A percentile compares a stretch with the other conserved stretches of the same genome.
Conservation (phyloP, 148 eudicot species). For the Amaranthus palmeri region DNA sequence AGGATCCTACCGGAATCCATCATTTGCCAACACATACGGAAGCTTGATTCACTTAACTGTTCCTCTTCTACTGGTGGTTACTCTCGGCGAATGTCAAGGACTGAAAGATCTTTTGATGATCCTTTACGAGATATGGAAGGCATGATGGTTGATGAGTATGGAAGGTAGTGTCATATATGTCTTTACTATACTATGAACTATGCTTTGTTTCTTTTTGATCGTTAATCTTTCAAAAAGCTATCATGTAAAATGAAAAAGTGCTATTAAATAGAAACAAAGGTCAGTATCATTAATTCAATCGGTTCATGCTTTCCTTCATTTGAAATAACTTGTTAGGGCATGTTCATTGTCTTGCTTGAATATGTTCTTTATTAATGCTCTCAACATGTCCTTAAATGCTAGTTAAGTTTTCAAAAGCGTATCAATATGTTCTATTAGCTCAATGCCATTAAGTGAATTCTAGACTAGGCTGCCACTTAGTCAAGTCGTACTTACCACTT, state of each 20-base stretch:
- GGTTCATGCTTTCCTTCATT: no score
- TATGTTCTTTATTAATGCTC: background rate
- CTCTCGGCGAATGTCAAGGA: conserved; percentile 68
- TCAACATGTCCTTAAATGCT: background rate
- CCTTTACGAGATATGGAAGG: conserved; percentile 96
- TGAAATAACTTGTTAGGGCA: background rate
- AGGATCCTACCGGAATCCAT: conserved; percentile 74
- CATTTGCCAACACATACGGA: conserved; percentile 71
- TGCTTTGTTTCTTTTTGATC: background rate
- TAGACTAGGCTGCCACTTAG: no score
- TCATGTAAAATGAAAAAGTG: no score
- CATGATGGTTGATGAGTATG: conserved; percentile 91
- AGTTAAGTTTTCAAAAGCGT: background rate
- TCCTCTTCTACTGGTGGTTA: conserved; percentile 51
- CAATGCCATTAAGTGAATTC: no score
- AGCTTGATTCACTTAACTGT: conserved; percentile 62
- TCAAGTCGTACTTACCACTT: no score
- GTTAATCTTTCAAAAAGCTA: background rate
- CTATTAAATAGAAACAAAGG: no score
- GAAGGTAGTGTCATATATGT: conserved; percentile 44
- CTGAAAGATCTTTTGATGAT: conserved; percentile 94
- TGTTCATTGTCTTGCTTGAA: background rate
- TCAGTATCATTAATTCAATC: no score
- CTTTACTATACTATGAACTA: background rate
- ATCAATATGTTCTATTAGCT: no score